These are phyloP conservation scores for Microbotryomycetes sp. DNA, from an alignment of 1,284 basidiomycete species.

Conservation along the genomic window DNA sequence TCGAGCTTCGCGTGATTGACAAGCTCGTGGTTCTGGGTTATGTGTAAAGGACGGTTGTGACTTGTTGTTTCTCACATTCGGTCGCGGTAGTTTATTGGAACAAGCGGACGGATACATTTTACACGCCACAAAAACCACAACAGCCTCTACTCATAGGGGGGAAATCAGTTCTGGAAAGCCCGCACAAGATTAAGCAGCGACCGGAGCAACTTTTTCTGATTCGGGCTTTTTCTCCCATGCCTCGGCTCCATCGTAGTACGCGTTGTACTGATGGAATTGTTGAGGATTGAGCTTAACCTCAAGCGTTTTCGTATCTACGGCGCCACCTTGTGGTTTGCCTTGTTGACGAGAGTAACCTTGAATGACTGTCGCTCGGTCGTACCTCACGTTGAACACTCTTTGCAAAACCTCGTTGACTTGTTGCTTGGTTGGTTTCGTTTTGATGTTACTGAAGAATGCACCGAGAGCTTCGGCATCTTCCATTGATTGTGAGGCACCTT, in stretches of 20 bases:
- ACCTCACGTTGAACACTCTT: background rate
- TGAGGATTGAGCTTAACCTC: background rate
- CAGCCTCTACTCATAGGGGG: too few relatives aligned
- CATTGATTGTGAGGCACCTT: slow-evolving; percentile 36
- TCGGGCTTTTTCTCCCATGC: background rate
- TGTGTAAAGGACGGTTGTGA: too few relatives aligned
- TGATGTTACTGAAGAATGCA: slow-evolving; percentile 13
- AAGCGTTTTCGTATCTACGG: background rate
- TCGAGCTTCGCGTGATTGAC: background rate
- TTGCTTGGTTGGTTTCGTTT: background rate
- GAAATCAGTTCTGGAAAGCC: too few relatives aligned
- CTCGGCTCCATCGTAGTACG: background rate
- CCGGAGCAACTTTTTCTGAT: background rate
- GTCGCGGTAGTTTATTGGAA: too few relatives aligned
- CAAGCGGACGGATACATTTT: too few relatives aligned
- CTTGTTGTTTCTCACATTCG: too few relatives aligned
- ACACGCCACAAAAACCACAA: too few relatives aligned
- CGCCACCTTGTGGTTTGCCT: background rate
- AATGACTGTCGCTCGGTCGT: slow-evolving; percentile 35
- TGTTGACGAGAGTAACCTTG: slow-evolving; percentile 34
- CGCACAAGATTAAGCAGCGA: too few relatives aligned
- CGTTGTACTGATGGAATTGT: background rate
- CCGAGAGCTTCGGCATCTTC: slow-evolving; percentile 38
- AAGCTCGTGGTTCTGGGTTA: too few relatives aligned
- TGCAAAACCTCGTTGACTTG: background rate